Evolutionary conservation across 2,329 filamentous ascomycete species (phyloP), one percentile per base, ranked within the genome.

Genomic region (Remersonia thermophila): DNA sequence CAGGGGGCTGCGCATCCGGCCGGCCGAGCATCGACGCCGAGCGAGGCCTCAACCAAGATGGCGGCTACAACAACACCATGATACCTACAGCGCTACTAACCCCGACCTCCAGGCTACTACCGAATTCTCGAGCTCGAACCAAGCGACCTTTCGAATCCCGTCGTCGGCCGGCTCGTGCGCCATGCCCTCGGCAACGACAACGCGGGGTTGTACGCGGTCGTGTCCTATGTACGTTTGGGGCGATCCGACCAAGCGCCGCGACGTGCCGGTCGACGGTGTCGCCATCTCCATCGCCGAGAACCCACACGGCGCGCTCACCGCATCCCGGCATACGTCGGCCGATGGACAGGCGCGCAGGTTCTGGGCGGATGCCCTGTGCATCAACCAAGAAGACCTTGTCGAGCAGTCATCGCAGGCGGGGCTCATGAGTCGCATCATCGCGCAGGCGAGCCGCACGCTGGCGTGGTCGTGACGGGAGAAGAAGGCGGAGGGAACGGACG

Each of bases 291-390:
- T 46, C 28, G 44, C 42, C 6, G 36, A 34, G 10, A 46, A 41
- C 30, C 35, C 46, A 14, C 33, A 40, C 34, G 32, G 23, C 2
- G 43, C 41, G 3, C 36, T 44, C 13, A 35, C 32, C 10, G 38
- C 39, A 14, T 40, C 42, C 14, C 37, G 39, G 29, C 35, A 36
- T 23, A 23, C 20, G 5, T 23, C 17, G 17, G 10, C 10, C 33
- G 17, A 30, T 15, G 12, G 16, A 14, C 29, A 16, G 30, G 36
- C 33, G 15, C 33, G 41, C 4, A 39, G 42, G n/a, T 32, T 50
- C 1, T 50, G 48, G 48, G 43, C 39, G 15, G 48, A 50, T 26
- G 47, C 47, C 3, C 16, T 50, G 9, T 50, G 48, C 39, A 48
- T 50, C 48, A 48, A 50, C 43, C 47, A 49, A 30, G 28, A 34